phyloP scores from a whole-genome alignment of 2,329 filamentous ascomycete species.

The Beauveria asiatica region DNA sequence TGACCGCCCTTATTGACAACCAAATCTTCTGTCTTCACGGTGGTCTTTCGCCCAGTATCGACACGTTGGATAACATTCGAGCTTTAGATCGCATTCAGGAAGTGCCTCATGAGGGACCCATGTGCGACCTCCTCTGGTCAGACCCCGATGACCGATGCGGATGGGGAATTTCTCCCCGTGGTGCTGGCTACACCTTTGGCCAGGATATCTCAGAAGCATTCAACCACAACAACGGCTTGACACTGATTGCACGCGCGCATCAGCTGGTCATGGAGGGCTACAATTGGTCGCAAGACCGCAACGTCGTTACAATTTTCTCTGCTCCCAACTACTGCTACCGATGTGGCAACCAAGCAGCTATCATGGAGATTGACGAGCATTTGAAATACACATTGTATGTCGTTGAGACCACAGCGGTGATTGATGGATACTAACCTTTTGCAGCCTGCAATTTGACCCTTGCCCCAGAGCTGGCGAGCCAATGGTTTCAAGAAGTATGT shows the following conservation, averaged over 20 bases:
- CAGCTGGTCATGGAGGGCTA: conserved; percentile 99
- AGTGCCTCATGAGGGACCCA: conserved; percentile 94
- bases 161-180: conserved; percentile 91
- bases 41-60: conserved; percentile 90
- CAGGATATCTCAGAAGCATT: conserved; percentile 98
- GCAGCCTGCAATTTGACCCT: conserved; percentile 95
- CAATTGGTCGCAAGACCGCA: conserved; percentile 97
- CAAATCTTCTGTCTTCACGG: conserved; percentile 99
- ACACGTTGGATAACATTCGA: conserved; percentile 91
- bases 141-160: conserved; percentile 95
- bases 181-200: conserved; percentile 89
- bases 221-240: conserved; percentile 98
- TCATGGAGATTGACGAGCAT: conserved; percentile 99
- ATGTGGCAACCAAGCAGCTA: conserved; percentile 98
- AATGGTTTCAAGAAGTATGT: conserved; percentile 88
- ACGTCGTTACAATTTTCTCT: conserved; percentile 98
- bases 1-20: conserved; percentile 96
- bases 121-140: conserved; percentile 97
- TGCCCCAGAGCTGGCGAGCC: conserved; percentile 95
- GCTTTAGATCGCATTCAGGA: conserved; percentile 95
- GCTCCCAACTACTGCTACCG: conserved; percentile 96
- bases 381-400: conserved; percentile 99
- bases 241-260: conserved; percentile 89
- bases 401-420: neutral
- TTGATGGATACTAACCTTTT: conserved; percentile 18